Conservation (phyloP, 345 rosid species). For the Hypericum perforatum region DNA sequence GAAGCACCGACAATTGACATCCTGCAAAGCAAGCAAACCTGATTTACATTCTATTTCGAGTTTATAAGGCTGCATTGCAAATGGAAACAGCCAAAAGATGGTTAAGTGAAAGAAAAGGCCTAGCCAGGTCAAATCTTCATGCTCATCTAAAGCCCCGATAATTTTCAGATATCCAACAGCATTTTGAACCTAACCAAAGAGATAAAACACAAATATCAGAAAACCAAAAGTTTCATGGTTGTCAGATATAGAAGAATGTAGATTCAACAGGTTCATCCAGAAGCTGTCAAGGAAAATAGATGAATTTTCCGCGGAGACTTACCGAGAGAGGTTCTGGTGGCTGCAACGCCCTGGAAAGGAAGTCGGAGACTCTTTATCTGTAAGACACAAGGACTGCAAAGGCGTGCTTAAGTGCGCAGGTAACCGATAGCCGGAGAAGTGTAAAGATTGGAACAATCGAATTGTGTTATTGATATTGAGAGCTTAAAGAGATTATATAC, state of each 20-base stretch:
- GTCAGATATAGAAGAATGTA: too few relatives aligned
- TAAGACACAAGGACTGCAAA: constrained; percentile 83
- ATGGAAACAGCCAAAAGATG: background rate
- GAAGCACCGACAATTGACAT: constrained; percentile 71
- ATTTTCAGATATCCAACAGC: constrained; percentile 82
- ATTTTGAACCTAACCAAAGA: constrained; percentile 73
- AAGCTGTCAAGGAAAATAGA: too few relatives aligned
- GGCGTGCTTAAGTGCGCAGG: constrained; percentile 97
- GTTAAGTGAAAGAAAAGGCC: constrained; percentile 25
- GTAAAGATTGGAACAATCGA: too few relatives aligned
- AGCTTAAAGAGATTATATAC: too few relatives aligned
- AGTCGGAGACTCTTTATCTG: constrained; percentile 88
- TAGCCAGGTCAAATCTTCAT: constrained; percentile 70
- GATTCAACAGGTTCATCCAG: too few relatives aligned
- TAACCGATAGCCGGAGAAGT: constrained; percentile 77
- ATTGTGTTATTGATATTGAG: too few relatives aligned
- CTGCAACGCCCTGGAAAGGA: constrained; percentile 80
- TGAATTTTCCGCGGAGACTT: constrained; percentile 13
- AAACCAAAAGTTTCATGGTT: too few relatives aligned
- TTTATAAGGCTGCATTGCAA: too few relatives aligned
- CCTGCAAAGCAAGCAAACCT: constrained; percentile 38
- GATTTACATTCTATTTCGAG: constrained; percentile 12
- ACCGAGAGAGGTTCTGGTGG: constrained; percentile 94
- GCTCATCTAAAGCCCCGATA: constrained; percentile 84
- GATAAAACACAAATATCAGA: constrained; percentile 3